Evolutionary conservation across 805 yeast genomes (phyloP), one percentile per base, ranked within the genome.

Genomic region (Schizosaccharomyces octosporus): DNA sequence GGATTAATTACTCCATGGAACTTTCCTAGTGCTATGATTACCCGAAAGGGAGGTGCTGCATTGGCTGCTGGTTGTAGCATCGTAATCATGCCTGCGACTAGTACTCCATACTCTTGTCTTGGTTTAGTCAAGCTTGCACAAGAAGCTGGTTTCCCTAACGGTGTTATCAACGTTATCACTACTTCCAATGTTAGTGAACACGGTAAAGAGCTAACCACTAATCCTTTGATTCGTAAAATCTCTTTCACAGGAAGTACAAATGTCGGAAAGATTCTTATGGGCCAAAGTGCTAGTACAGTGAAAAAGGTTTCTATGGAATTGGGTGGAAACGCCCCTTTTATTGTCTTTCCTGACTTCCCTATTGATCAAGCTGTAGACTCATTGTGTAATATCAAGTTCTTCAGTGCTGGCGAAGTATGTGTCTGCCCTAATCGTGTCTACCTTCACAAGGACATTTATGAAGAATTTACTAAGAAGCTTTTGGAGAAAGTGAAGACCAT

Each of bases 51-150:
- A 3, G 84, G 79, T 24, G 87, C 90, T 41, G 87, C 87, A 1
- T 67, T 83, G 39, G 89, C 93, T 19, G 84, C 85, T 17, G 94
- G 93, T 1, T 84, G 90, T 70, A 80, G 90, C 5, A 72, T 82
- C 2, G 85, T 85, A 7, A 74, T 85, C 66, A 85, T 84, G 72
- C 93, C 93, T 1, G 89, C 87, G 15, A 73, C 78, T 2, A 85
- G 82, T 67, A 85, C 93, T 39, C 93, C 94, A 29, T 74, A 81
- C 65, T 74, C 84, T 29, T 88, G 89, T 0, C 72, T 81, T 65
- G 83, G 83, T 0, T 68, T 81, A 61, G 83, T 78, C 4, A 72
- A 75, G 64, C 71, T 81, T 66, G 78, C 78, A 29, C 78, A 79
- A 61, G 70, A 79, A 66, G 83, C 84, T 1, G 85, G 84, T 0